Base-by-base conservation (phyloP, 805 yeast species). In the Saccharomycopsis selenospora region DNA sequence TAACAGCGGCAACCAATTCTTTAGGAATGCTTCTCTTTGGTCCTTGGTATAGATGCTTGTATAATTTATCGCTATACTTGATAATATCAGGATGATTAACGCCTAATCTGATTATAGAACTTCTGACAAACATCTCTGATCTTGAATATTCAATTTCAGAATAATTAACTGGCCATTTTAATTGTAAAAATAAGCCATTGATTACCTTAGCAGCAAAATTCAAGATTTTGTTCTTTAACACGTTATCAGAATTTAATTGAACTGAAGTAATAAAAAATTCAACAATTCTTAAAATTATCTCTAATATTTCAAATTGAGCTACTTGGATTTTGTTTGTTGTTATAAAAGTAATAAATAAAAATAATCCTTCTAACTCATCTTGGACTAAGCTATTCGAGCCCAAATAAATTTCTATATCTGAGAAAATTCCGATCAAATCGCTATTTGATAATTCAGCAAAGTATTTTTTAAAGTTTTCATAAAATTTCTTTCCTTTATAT, bases 31-130 rank as follows among this genome's bases (percentile, higher is more conserved):
- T 60, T 18, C 68, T 57, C 30, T 70, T 64, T 14, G 79, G 77
- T 1, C 84, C 84, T 48, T 75, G 79, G 17, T 70, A 49, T n/a
- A 77, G 55, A 24, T 68, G 67, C 53, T 77, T 77, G 62, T 72
- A 77, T 36, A 75, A 58, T 38, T 61, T 66, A 14, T 66, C 65
- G 40, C 71, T 66, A 7, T 77, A 52, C 2, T 52, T 47, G 2
- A 47, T 26, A n/a, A 62, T 59, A 24, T 59, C 60, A 2, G 56
- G 46, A 1, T 46, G 30, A 7, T 63, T 56, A 22, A 61, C 43
- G 0, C 71, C 73, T 29, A 77, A 59, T 18, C 69, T 66, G 14
- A 79, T 57, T 20, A 78, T 57, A 2, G 70, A 54, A 48, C 67
- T 67, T 54, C 80, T 66, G 11, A 70, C 67, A 27, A 68, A 66